These are phyloP conservation scores for Lizonia empirigonia DNA, from an alignment of 2,329 filamentous ascomycete species.

Conservation along the genomic window DNA sequence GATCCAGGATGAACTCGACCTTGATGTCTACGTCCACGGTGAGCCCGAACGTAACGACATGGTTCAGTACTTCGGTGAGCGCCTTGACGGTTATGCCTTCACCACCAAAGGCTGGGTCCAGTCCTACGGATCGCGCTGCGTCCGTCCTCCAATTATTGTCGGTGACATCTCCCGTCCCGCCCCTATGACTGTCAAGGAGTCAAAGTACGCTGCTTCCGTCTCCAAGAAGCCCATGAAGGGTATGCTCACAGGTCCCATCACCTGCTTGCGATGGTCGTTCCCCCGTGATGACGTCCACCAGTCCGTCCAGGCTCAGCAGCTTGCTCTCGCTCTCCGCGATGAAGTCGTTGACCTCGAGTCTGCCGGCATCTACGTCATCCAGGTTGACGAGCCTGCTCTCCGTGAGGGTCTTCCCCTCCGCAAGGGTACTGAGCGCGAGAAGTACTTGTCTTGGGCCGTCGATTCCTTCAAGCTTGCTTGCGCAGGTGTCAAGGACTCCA, in stretches of 20 bases:
- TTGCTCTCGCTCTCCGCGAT: constrained; percentile 96
- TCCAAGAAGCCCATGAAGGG: constrained; percentile 99
- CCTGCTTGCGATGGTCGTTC: constrained; percentile 99
- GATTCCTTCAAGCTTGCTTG: constrained; percentile 97
- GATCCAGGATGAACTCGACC: constrained; percentile 96
- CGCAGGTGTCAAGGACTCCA: constrained; percentile 89
- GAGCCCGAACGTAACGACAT: constrained; percentile 99
- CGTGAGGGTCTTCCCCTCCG: constrained; percentile 99
- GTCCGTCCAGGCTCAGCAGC: constrained; percentile 97
- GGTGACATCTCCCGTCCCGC: constrained; percentile 96
- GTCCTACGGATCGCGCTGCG: constrained; percentile 97
- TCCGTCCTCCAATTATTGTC: constrained; percentile 96
- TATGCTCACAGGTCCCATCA: constrained; percentile 99
- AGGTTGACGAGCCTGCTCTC: constrained; percentile 98
- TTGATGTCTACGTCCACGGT: constrained; percentile 97
- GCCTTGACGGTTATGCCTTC: constrained; percentile 95
- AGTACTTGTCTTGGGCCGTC: constrained; percentile 97
- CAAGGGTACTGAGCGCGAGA: constrained; percentile 89
- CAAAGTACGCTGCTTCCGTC: constrained; percentile 95
- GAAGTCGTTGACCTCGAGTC: constrained; percentile 98
- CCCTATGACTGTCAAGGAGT: constrained; percentile 99
- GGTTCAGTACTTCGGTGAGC: constrained; percentile 99
- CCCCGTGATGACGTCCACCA: constrained; percentile 99
- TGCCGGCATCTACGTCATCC: constrained; percentile 96
- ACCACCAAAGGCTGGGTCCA: constrained; percentile 99